phyloP scores from a whole-genome alignment of 2,329 filamentous ascomycete genomes.

The Xylaria digitata region DNA sequence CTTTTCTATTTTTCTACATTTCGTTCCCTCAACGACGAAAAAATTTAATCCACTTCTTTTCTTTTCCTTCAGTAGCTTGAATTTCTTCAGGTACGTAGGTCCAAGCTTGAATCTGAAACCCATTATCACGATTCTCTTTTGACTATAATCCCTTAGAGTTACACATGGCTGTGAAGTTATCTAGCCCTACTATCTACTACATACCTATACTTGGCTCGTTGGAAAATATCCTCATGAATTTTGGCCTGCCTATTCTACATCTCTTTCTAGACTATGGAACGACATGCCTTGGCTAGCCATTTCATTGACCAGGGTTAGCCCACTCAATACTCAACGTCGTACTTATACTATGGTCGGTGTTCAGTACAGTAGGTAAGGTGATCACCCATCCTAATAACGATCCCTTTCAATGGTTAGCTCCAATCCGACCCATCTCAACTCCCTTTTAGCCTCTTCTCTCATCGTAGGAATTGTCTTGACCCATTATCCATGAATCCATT shows the following conservation, averaged over 20 bases:
- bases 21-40: slow-evolving; percentile 25
- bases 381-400: too few relatives aligned
- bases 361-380: too few relatives aligned
- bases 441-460: too few relatives aligned
- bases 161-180: neutral
- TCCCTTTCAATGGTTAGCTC: neutral
- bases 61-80: too few relatives aligned
- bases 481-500: neutral
- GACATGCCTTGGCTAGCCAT: slow-evolving; percentile 6
- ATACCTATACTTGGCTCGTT: too few relatives aligned
- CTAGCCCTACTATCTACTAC: neutral
- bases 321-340: too few relatives aligned
- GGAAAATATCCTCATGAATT: too few relatives aligned
- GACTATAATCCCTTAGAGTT: neutral
- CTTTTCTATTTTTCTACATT: slow-evolving; percentile 12
- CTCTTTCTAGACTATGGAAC: too few relatives aligned
- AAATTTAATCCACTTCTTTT: slow-evolving; percentile 15
- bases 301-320: neutral
- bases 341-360: too few relatives aligned
- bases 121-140: neutral
- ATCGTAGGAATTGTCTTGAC: too few relatives aligned
- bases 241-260: too few relatives aligned
- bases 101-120: neutral
- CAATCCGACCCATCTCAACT: neutral
- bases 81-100: neutral